These are phyloP conservation scores for Pulveroboletus sp. DNA, from an alignment of 768 basidiomycete genomes.

Conservation along the genomic window DNA sequence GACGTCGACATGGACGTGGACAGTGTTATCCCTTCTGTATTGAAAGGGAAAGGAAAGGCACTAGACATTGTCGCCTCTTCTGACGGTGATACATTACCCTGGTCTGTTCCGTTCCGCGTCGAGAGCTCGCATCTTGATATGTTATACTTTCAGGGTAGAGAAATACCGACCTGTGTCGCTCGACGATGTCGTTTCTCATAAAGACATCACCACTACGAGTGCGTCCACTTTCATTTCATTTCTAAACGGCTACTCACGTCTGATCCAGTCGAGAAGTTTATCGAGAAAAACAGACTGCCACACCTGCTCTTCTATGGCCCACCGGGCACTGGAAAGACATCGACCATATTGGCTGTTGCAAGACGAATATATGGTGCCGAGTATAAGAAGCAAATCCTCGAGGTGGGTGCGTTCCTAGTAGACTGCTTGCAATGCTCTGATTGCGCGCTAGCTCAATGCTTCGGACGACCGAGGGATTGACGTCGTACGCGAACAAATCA, in stretches of 20 bases:
- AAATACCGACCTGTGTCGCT: slow-evolving; percentile 92
- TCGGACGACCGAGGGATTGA: slow-evolving; percentile 99
- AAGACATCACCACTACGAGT: slow-evolving; percentile 95
- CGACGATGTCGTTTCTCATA: slow-evolving; percentile 94
- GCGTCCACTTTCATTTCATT: neutral
- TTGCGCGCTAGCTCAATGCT: slow-evolving; percentile 74
- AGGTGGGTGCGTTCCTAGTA: slow-evolving; percentile 47
- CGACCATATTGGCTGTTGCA: slow-evolving; percentile 94
- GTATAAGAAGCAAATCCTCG: slow-evolving; percentile 90
- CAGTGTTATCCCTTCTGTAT: slow-evolving; percentile 22
- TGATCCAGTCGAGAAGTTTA: slow-evolving; percentile 87
- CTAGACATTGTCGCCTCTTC: slow-evolving; percentile 37
- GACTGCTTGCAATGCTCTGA: neutral
- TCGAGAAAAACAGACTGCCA: slow-evolving; percentile 89
- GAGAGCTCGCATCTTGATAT: neutral
- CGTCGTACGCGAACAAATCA: slow-evolving; percentile 97
- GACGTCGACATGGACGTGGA: slow-evolving; percentile 55
- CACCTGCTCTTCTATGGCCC: slow-evolving; percentile 98
- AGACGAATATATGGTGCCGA: slow-evolving; percentile 87
- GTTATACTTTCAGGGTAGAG: slow-evolving; percentile 71
- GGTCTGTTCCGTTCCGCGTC: slow-evolving; percentile 46
- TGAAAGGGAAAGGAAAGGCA: slow-evolving; percentile 74
- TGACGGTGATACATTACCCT: slow-evolving; percentile 75
- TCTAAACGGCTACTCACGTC: neutral
- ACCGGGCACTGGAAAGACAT: slow-evolving; percentile 98